Evolutionary conservation across 495 filamentous ascomycete genomes (phyloP).

Genomic region (Hypoxylon lienhwacheense): DNA sequence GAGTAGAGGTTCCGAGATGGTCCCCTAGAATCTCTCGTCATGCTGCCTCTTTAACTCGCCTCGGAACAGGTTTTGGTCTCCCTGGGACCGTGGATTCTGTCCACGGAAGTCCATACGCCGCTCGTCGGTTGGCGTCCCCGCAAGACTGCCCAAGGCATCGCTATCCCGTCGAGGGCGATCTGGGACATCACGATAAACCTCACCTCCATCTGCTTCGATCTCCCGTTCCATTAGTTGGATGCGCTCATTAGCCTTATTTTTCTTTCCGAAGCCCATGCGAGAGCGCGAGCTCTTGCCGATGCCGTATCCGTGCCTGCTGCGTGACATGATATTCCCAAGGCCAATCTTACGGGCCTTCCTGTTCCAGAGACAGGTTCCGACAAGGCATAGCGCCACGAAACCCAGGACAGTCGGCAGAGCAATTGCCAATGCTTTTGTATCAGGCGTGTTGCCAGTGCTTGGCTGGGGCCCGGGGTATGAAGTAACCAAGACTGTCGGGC

Average conservation of each 20-base stretch:
- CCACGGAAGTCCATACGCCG: constrained; percentile 37
- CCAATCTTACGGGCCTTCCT: constrained; percentile 41
- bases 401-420: constrained; percentile 47
- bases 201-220: constrained; percentile 25
- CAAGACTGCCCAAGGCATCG: constrained; percentile 45
- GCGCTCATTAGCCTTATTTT: constrained; percentile 35
- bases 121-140: constrained; percentile 42
- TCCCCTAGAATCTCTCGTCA: constrained; percentile 27
- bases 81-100: constrained; percentile 15
- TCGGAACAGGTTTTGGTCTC: constrained; percentile 38
- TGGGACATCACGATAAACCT: constrained; percentile 37
- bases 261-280: constrained; percentile 31
- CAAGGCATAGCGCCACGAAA: constrained; percentile 37
- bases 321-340: constrained; percentile 47
- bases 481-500: constrained; percentile 39
- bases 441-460: constrained; percentile 23
- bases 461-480: constrained; percentile 27
- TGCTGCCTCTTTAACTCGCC: constrained; percentile 43
- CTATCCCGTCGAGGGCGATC: constrained; percentile 40
- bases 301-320: constrained; percentile 40
- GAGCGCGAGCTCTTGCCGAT: constrained; percentile 39
- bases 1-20: not conserved
- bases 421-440: constrained; percentile 41
- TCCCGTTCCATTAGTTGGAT: constrained; percentile 47
- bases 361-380: constrained; percentile 45